Evolutionary conservation across 2,329 filamentous ascomycete genomes (phyloP), one percentile per base, ranked within the genome.

Genomic region (Botrytis byssoidea): DNA sequence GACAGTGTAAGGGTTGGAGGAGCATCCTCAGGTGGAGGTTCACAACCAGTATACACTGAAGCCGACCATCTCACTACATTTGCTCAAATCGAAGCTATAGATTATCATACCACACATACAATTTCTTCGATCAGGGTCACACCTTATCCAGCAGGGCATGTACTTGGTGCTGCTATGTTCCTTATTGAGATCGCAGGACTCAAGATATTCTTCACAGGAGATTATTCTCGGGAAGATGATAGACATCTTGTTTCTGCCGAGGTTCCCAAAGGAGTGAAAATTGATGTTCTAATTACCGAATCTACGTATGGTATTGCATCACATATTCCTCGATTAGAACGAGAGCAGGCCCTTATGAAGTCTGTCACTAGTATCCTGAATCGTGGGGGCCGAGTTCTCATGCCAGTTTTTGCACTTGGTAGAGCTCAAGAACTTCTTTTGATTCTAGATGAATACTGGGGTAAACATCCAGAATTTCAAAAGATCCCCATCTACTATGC

Each of bases 151-250:
- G 96, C 96, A 12, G 96, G 96, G 37, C 96, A 99, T 85, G 96
- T 99, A n/a, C 88, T 99, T 16, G 96, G 96, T 57, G 96, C 96
- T 20, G 96, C 96, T 79, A 99, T 99, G 96, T 99, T 97, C 78
- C 88, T 98, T 48, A 93, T 99, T 78, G 95, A 98, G 81, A 99
- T 99, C 80, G 96, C 95, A 6, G 96, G 95, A 0, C 88, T 99
- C 74, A 98, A 97, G 80, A 95, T 98, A 74, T 90, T 99, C 79
- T 99, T 99, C 83, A 99, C 96, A 0, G 96, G 96, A 66, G 96
- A 99, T 83, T 99, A 99, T 84, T 98, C 94, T 7, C 88, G 96
- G 74, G 96, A 99, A 82, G 93, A 97, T 76, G 96, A 99, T 83
- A 89, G 96, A 46, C 96, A 99, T 89, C 85, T 99, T 70, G 94